Evolutionary conservation across 2,329 filamentous ascomycete species (phyloP), one percentile per base, ranked within the genome.

Genomic region (Dactylellina sp.): DNA sequence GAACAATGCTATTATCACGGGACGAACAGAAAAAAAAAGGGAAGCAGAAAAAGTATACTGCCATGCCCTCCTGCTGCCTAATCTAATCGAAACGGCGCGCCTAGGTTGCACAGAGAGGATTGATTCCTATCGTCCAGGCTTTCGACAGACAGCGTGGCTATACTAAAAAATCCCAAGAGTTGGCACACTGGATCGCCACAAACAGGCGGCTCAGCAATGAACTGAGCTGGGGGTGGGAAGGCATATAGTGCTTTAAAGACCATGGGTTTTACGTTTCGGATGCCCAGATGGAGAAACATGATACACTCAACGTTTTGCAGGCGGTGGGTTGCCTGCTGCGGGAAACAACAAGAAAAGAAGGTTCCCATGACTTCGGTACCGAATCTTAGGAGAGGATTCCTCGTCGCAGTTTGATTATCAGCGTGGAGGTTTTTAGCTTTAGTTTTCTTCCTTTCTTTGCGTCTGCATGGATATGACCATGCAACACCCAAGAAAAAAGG

Each of bases 11-110:
- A 42, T 59, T 57, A 59, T 53, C 20, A 59, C 46, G 28, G 28
- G 28, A 32, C 28, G 28, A 32, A 32, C 9, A 5, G 9, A 32
- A 5, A 4, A 9, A 32, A 32, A 32, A 5, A 9, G 28, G 28
- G 28, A n/a, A n/a, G 28, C 7, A 46, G 46, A n/a, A 39, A 24
- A 68, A 40, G 40, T 66, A 66, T 59, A 60, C 44, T 72, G 55
- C 39, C 42, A 50, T 50, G 25, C 32, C 66, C 50, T 52, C 39
- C 28, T n/a, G 24, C 46, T 56, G 68, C 37, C 56, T 62, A 74
- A 74, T 74, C 46, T 74, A 74, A 61, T 66, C 70, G 61, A 74
- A 74, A 74, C 70, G 55, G 61, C 70, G 70, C 70, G 70, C 55
- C 49, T 74, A 66, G 32, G 39, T 49, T 52, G 63, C 39, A 60